Conservation (phyloP, 2,329 filamentous ascomycete genomes). For the Colletotrichum tamarilloi region DNA sequence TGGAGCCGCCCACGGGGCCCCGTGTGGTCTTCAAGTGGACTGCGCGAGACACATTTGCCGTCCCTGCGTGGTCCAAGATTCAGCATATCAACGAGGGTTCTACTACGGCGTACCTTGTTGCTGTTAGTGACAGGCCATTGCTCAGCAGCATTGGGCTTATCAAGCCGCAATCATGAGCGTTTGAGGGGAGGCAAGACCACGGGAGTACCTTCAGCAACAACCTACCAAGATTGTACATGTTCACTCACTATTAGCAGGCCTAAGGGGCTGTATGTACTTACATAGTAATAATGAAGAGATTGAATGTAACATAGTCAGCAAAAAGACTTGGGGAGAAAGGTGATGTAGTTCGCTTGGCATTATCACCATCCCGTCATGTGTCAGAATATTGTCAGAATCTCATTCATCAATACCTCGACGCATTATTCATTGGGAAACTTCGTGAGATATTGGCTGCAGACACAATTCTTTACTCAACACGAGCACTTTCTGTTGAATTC, state of each 20-base stretch:
- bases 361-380: too few species aligned
- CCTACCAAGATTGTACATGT: too few species aligned
- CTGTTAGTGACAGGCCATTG: slow-evolving; percentile 47
- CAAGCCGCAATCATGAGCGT: slow-evolving; percentile 21
- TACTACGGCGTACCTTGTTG: slow-evolving; percentile 46
- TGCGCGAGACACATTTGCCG: slow-evolving; percentile 62
- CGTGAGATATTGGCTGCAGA: too few species aligned
- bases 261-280: not conserved
- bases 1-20: slow-evolving; percentile 46
- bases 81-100: slow-evolving; percentile 54
- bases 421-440: not conserved
- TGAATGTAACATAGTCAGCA: too few species aligned
- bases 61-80: slow-evolving; percentile 63
- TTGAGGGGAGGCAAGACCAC: not conserved
- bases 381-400: too few species aligned
- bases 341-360: too few species aligned
- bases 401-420: too few species aligned
- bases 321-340: too few species aligned
- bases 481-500: not conserved
- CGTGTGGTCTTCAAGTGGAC: slow-evolving; percentile 55
- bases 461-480: not conserved
- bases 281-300: not conserved
- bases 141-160: slow-evolving; percentile 44
- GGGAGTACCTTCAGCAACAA: fast-evolving
- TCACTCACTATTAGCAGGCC: not conserved